phyloP scores from a whole-genome alignment of 257 asterid genomes.

The Solanum megistacrolobum region DNA sequence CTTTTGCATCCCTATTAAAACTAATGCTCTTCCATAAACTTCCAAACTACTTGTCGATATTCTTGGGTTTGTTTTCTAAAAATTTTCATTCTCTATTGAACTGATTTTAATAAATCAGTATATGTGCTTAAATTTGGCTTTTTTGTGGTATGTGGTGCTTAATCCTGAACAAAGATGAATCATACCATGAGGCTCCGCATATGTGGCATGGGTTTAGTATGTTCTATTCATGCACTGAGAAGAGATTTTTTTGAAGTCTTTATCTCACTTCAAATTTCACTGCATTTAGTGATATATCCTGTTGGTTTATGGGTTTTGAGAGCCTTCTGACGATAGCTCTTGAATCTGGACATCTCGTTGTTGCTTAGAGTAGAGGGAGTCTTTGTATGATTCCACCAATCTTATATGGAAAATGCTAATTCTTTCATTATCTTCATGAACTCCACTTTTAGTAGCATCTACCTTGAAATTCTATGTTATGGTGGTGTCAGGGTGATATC shows the following conservation, averaged over 20 bases:
- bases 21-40: neutral
- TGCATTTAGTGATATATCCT: neutral
- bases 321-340: neutral
- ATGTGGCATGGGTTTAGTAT: neutral
- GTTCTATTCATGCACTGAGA: neutral
- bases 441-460: neutral
- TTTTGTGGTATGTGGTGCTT: neutral
- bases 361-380: neutral
- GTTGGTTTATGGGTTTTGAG: neutral
- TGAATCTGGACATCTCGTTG: neutral
- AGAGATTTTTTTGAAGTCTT: neutral
- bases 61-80: neutral
- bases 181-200: neutral
- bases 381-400: neutral
- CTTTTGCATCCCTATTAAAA: neutral
- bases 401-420: neutral
- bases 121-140: neutral
- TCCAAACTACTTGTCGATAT: neutral
- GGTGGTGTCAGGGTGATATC: neutral
- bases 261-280: neutral
- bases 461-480: neutral
- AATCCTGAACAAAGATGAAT: neutral
- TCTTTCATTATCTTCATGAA: neutral
- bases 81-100: neutral
- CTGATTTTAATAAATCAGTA: neutral